phyloP scores from a whole-genome alignment of 164 flowering plant species.

The Cinnamomum micranthum region DNA sequence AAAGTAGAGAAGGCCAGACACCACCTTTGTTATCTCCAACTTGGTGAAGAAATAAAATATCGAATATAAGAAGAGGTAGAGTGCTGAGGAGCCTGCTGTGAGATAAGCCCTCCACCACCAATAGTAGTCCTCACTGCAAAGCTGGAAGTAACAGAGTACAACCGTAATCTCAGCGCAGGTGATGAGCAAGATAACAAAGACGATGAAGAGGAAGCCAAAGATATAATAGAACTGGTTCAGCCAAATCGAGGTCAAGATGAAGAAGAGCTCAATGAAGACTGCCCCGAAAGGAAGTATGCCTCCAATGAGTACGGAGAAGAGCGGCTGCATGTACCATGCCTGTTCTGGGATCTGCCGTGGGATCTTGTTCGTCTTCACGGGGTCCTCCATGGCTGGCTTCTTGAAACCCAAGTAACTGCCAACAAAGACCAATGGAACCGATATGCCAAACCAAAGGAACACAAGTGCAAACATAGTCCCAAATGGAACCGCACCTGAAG shows the following conservation, averaged over 20 bases:
- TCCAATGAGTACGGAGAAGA: neutral
- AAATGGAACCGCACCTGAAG: neutral
- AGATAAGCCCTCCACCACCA: slow-evolving; percentile 54
- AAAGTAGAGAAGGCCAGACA: slow-evolving; percentile 38
- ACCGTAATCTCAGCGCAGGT: slow-evolving; percentile 43
- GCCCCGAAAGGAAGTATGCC: neutral
- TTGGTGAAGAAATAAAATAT: slow-evolving; percentile 42
- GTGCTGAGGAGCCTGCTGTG: slow-evolving; percentile 42
- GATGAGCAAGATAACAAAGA: slow-evolving; percentile 30
- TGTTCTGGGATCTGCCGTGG: neutral
- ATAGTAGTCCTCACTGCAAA: slow-evolving; percentile 42
- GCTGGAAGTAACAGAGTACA: slow-evolving; percentile 45
- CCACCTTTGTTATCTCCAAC: slow-evolving; percentile 38
- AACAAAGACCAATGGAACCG: neutral
- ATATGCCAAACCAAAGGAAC: neutral
- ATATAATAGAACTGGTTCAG: slow-evolving; percentile 42
- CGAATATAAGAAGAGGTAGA: slow-evolving; percentile 42
- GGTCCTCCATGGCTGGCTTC: neutral
- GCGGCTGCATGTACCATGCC: neutral
- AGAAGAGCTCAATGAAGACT: neutral
- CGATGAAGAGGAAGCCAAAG: slow-evolving; percentile 44
- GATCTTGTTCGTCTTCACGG: neutral
- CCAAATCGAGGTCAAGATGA: neutral
- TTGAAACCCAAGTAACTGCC: neutral
- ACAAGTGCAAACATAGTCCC: neutral